Evolutionary conservation across 164 flowering plant genomes (phyloP), one percentile per base, ranked within the genome.

Genomic region (Annona cherimola): DNA sequence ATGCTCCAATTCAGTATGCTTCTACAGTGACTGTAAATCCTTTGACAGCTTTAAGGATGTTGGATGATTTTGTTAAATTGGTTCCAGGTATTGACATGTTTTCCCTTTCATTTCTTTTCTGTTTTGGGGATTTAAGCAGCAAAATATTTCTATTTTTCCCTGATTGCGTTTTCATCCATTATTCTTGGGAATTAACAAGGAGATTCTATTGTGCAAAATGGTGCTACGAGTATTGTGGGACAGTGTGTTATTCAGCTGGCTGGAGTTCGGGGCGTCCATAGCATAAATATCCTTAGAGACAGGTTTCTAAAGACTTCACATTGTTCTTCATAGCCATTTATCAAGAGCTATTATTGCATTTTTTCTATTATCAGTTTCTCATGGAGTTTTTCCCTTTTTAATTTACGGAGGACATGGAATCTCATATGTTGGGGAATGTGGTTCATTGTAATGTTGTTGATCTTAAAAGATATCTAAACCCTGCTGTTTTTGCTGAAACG

Each of bases 211-310:
- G 97, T 96, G 77, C 98, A 96, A 86, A 95, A 96, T 85, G 99
- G 99, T 66, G 92, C 99, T 19, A 96, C 99, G 64, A 96, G 99
- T 80, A 93, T 92, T 63, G 99, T 96, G 41, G 99, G 98, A 18
- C 99, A 89, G 80, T 96, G 97, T 78, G 70, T 96, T 73, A 92
- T 96, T 81, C 99, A 96, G 85, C 86, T 96, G 76, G 98, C 99
- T 57, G 80, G 73, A 61, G 57, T 73, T 74, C 90, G 85, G 59
- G 97, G 97, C 80, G 82, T 92, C 77, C 88, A 79, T 66, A 90
- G 86, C 80, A 81, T 93, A 69, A 96, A 91, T 71, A 82, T 96
- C 12, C 86, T 92, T 65, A 84, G 99, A 81, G 97, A 96, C 86
- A 91, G 95, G 98, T 92, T 66, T 70, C 42, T 14, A 6, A 26